Evolutionary conservation across 2,329 filamentous ascomycete species (phyloP).

Genomic region (Neofusicoccum ribis): DNA sequence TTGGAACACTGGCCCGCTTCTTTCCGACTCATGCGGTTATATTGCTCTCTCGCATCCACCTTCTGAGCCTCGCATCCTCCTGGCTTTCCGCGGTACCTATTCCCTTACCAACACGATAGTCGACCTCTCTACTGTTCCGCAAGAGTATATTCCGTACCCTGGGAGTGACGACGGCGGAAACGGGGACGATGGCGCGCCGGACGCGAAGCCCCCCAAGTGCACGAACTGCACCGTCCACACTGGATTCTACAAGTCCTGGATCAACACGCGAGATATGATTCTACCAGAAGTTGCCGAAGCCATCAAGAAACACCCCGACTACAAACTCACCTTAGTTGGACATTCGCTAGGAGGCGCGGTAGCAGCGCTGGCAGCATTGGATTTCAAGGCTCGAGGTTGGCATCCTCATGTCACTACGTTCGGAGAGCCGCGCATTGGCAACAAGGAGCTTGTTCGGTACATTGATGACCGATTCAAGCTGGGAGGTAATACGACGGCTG

Average conservation of each 20-base stretch:
- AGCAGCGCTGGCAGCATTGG: slow-evolving; percentile 80
- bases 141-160: slow-evolving; percentile 88
- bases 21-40: slow-evolving; percentile 92
- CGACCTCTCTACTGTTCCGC: slow-evolving; percentile 85
- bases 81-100: slow-evolving; percentile 93
- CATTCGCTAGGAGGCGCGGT: slow-evolving; percentile 93
- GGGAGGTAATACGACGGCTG: slow-evolving; percentile 21
- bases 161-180: slow-evolving; percentile 47
- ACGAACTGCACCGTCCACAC: slow-evolving; percentile 88
- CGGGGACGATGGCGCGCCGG: slow-evolving; percentile 27
- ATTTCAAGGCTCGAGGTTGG: slow-evolving; percentile 77
- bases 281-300: slow-evolving; percentile 65
- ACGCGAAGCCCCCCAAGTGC: slow-evolving; percentile 58
- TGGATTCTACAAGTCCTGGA: slow-evolving; percentile 86
- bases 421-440: slow-evolving; percentile 74
- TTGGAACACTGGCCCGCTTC: slow-evolving; percentile 85
- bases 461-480: slow-evolving; percentile 54
- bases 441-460: slow-evolving; percentile 53
- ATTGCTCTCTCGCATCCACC: slow-evolving; percentile 78
- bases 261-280: slow-evolving; percentile 68
- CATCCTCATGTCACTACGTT: slow-evolving; percentile 82
- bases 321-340: slow-evolving; percentile 76
- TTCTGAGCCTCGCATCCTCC: slow-evolving; percentile 64
- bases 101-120: slow-evolving; percentile 88
- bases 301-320: slow-evolving; percentile 63